Base-by-base conservation (phyloP, 2,329 filamentous ascomycete species). In the Pseudocercospora fuligena region DNA sequence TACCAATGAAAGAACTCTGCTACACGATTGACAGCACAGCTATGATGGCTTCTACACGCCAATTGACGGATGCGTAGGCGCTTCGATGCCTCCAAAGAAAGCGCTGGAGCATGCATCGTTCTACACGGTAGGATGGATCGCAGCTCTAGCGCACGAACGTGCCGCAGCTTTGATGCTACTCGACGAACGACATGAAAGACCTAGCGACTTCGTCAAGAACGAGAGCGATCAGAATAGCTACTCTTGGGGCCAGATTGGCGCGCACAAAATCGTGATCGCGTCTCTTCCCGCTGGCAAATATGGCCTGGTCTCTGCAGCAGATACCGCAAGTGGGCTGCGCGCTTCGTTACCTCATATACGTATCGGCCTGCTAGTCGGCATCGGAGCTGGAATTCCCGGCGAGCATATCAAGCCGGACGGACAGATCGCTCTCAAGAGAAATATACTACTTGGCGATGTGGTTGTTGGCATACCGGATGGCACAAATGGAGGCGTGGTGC, bases 361-460 rank as follows among this genome's bases (percentile, higher is more conserved):
- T 36, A 31, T 69, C 19, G 68, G 69, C 4, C 59, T 74, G 12
- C 63, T 73, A 65, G 73, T 75, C 3, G 73, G 73, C 1, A 74
- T 74, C 46, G 73, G 70, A 9, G 73, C 72, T 46, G 73, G 69
- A 1, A 69, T 73, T 3, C 65, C 70, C 0, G 66, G 57, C 40
- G 46, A 63, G 47, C 63, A 74, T 27, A 69, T 74, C 9, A 65
- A 72, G 1, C 72, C 72, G 14, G 71, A 71, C 1, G 66, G 66
- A 27, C 11, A 29, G 40, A 27, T 62, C 56, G 40, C 40, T 3
- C 33, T 27, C 16, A 14, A 56, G n/a, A 63, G 47, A 6, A 73
- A 76, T n/a, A 71, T 77, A 7, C 70, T 72, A 0, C 72, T 77
- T 5, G 75, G 74, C 1, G 75, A 76, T 49, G 58, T 77, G 14